Percentiles rank a stretch among this genome's conserved stretches.
Evolutionary conservation across 805 yeast species (phyloP).

Genomic region (Candida anglica): DNA sequence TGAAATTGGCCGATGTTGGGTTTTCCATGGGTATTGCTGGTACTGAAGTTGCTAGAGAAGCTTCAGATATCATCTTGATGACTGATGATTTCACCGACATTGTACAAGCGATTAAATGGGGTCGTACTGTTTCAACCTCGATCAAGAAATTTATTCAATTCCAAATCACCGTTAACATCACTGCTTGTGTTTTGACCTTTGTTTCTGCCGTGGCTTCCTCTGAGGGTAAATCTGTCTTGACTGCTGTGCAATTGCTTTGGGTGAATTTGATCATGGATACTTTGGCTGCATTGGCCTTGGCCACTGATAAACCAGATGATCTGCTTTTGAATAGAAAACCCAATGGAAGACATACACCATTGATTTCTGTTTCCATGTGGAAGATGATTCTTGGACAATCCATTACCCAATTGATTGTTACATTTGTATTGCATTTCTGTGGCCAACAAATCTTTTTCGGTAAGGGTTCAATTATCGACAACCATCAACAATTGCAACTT

Average conservation of each 20-base stretch:
- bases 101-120: conserved; percentile 98
- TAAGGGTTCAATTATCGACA: conserved; percentile 23
- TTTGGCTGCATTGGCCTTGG: conserved; percentile 93
- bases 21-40: conserved; percentile 99
- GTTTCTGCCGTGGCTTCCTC: conserved; percentile 85
- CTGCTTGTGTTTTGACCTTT: conserved; percentile 94
- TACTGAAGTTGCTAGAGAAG: conserved; percentile 98
- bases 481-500: conserved; percentile 54
- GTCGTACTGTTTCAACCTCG: conserved; percentile 91
- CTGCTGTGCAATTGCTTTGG: conserved; percentile 97
- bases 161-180: conserved; percentile 92
- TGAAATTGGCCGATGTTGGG: conserved; percentile 95
- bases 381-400: conserved; percentile 95
- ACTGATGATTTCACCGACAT: conserved; percentile 93
- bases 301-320: conserved; percentile 94
- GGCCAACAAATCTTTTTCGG: conserved; percentile 60
- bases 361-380: conserved; percentile 94
- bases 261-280: conserved; percentile 98
- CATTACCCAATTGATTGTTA: conserved; percentile 68
- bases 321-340: conserved; percentile 77
- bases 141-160: conserved; percentile 95
- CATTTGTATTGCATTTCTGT: conserved; percentile 77
- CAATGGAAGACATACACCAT: conserved; percentile 70
- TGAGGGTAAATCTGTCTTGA: conserved; percentile 79
- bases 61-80: conserved; percentile 88